Conservation (phyloP, 2,329 filamentous ascomycete species). For the Claviceps sp. region DNA sequence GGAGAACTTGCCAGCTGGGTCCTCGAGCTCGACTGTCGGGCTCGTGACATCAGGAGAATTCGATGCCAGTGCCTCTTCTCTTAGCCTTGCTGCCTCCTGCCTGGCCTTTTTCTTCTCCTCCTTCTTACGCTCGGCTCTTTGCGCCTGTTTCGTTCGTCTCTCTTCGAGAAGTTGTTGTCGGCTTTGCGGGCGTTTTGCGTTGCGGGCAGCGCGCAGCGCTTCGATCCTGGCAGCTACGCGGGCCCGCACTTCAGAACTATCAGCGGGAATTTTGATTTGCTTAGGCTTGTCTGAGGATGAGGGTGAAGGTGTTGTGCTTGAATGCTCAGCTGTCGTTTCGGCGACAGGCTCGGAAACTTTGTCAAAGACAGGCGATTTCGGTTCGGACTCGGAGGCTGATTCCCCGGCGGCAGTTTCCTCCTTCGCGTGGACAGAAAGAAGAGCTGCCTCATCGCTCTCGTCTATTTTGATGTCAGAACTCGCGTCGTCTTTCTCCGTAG, state of each 20-base stretch:
- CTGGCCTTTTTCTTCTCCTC: conserved; percentile 65
- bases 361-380: conserved; percentile 43
- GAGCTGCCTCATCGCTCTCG: conserved; percentile 8
- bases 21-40: conserved; percentile 36
- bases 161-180: conserved; percentile 87
- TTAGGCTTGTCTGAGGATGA: conserved; percentile 55
- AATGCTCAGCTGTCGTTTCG: conserved; percentile 28
- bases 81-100: conserved; percentile 59
- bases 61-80: conserved; percentile 49
- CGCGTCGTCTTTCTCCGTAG: conserved; percentile 1
- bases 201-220: conserved; percentile 69
- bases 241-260: conserved; percentile 62
- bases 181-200: conserved; percentile 73
- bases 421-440: conserved; percentile 17
- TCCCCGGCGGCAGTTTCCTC: conserved; percentile 31
- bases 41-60: conserved; percentile 49
- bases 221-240: conserved; percentile 76
- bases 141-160: conserved; percentile 73
- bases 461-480: conserved; percentile 7
- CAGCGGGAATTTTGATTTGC: conserved; percentile 52
- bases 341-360: conserved; percentile 25
- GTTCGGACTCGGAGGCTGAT: conserved; percentile 39
- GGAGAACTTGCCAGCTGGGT: conserved; percentile 56
- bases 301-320: conserved; percentile 52
- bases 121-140: conserved; percentile 80